Conservation (phyloP, 1,284 basidiomycete genomes). For the Xerocomus amazonicus region DNA sequence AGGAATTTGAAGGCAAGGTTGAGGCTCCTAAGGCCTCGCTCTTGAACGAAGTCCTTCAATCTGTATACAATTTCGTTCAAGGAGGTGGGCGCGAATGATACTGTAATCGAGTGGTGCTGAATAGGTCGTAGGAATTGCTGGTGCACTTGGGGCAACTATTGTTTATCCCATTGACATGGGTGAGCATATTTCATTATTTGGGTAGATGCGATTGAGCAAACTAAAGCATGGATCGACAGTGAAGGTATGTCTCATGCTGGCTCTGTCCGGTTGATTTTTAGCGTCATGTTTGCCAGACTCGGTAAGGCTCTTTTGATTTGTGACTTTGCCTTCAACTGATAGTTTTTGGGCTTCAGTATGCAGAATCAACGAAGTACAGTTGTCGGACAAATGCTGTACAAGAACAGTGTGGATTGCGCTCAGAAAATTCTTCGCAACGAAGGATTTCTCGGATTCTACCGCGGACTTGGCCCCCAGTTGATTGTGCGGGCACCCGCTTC, state of each 20-base stretch:
- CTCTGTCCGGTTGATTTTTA: conserved; percentile 5
- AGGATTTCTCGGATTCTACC: conserved; percentile 93
- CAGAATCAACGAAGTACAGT: conserved; percentile 97
- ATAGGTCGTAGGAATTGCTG: conserved; percentile 65
- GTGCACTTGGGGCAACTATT: conserved; percentile 88
- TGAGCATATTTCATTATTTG: conserved; percentile 38
- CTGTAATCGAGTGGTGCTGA: conserved; percentile 1
- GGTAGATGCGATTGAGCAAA: conserved; percentile 2
- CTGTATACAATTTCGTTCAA: conserved; percentile 83
- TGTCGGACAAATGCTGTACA: conserved; percentile 91
- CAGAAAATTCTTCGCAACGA: conserved; percentile 94
- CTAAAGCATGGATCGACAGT: conserved; percentile 40
- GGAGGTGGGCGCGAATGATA: conserved; percentile 57
- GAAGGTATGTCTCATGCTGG: conserved; percentile 50
- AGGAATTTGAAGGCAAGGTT: conserved; percentile 40
- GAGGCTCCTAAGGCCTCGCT: conserved; percentile 38
- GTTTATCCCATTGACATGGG: conserved; percentile 95
- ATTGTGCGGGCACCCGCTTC: conserved; percentile 52
- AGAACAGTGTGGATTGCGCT: conserved; percentile 93
- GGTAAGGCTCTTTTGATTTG: conserved; percentile 37
- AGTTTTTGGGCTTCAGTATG: conserved; percentile 53
- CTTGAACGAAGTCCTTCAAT: conserved; percentile 53
- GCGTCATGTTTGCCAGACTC: conserved; percentile 50
- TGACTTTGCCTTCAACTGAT: conserved; percentile 1
- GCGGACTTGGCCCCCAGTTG: conserved; percentile 92